Base-by-base conservation (phyloP, 2,329 filamentous ascomycete species). In the Bipolaris oryzae region DNA sequence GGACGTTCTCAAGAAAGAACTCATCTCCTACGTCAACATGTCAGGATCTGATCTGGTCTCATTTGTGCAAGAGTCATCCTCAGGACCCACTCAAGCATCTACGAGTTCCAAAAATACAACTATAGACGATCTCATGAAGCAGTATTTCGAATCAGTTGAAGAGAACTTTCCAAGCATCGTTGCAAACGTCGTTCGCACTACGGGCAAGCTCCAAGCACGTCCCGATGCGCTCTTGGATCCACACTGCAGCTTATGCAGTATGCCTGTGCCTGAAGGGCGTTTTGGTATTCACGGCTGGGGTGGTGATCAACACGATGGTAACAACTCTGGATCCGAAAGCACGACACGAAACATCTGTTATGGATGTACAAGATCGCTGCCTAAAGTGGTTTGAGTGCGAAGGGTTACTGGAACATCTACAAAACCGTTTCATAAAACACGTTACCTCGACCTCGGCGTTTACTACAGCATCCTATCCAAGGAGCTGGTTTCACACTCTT, bases 121-220 rank as follows among this genome's bases (percentile, higher is more conserved):
- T 43, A 97, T 99, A 68, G 92, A 97, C 71, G 89, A 93, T 65
- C 84, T 99, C 51, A 93, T 98, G 88, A 80, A 83, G 55, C 88
- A 92, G 55, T 99, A 97, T 75, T 96, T 99, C 70, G 85, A 87
- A 63, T 89, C 87, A 38, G 91, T 96, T 15, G 93, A 96, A 73
- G 85, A 87, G 63, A 89, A 89, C 57, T 97, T 96, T 70, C 91
- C 93, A 3, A 91, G 90, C 53, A 92, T 98, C 53, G 93, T 99
- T 64, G 89, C 93, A 31, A 99, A 99, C 73, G 95, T 99, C 9
- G 94, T 97, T 5, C 87, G 92, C 60, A 99, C 94, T 33, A 89
- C 90, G n/a, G 88, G 87, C 49, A 96, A 96, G 77, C 82, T 98
- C 38, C 81, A 87, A 43, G 78, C 85, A 23, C 73, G 79, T 0